Evolutionary conservation across 768 basidiomycete genomes (phyloP).

Genomic region (Boletus rufocinnamomeus): DNA sequence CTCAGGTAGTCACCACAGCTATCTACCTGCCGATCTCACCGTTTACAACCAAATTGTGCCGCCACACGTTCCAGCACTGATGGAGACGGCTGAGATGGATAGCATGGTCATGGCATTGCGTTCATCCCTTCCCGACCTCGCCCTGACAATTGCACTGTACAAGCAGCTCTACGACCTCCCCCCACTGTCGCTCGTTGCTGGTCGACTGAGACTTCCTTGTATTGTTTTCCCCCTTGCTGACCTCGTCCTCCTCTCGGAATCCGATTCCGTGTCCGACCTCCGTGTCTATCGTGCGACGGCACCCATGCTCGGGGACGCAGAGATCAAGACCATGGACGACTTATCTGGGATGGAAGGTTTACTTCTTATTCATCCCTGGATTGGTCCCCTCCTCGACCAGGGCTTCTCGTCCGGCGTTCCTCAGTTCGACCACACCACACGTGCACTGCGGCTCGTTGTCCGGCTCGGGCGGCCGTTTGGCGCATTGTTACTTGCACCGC

Average conservation of each 20-base stretch:
- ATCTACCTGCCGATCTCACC: no score
- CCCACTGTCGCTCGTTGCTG: neutral
- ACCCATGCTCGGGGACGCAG: neutral
- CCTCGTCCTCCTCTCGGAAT: neutral
- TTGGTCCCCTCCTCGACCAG: neutral
- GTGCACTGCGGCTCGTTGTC: neutral
- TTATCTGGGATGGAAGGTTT: neutral
- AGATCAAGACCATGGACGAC: neutral
- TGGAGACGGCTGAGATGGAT: neutral
- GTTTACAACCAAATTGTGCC: neutral
- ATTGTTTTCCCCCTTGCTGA: neutral
- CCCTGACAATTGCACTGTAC: neutral
- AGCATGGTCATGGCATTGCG: no score
- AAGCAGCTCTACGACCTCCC: neutral
- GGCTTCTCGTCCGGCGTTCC: neutral
- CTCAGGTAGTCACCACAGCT: no score
- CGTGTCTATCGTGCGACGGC: neutral
- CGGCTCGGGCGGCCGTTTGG: neutral
- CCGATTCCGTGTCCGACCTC: neutral
- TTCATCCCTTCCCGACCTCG: neutral
- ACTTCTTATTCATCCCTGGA: neutral
- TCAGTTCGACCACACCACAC: neutral
- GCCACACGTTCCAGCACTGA: neutral
- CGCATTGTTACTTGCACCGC: neutral
- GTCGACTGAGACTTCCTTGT: neutral